phyloP scores from a whole-genome alignment of 768 basidiomycete species.

The Austroboletus eburneus region DNA sequence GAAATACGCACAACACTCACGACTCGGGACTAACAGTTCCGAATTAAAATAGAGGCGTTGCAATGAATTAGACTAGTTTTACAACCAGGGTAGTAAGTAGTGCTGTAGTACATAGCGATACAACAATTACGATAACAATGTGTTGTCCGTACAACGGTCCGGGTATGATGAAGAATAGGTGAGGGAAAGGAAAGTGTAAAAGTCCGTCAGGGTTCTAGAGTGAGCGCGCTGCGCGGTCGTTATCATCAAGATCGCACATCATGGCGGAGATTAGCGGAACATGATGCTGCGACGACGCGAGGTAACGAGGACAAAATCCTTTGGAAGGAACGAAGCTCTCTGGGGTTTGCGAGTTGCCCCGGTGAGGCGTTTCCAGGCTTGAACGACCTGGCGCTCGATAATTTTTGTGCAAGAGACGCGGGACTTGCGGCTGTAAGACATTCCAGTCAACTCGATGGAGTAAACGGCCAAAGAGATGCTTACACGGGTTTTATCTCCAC shows the following conservation, averaged over 20 bases:
- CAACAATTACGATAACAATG: conserved; percentile 6
- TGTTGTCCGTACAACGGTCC: not conserved
- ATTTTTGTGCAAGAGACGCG: conserved; percentile 38
- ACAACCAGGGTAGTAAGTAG: not conserved
- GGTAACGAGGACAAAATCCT: conserved; percentile 62
- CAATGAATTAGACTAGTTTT: not conserved
- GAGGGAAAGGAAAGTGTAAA: not conserved
- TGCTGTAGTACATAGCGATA: too few relatives aligned
- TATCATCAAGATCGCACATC: conserved; percentile 8
- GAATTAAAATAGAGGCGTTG: too few relatives aligned
- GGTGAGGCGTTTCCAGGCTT: conserved; percentile 61
- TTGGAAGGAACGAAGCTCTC: conserved; percentile 50
- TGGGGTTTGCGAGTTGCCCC: conserved; percentile 46
- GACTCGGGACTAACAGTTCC: too few relatives aligned
- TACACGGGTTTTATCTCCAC: conserved; percentile 25
- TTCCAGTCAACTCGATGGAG: not conserved
- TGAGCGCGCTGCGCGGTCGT: conserved; percentile 11
- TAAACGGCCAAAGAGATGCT: not conserved
- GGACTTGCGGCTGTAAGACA: conserved; percentile 17
- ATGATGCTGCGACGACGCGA: conserved; percentile 49
- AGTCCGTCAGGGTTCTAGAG: conserved; percentile 3
- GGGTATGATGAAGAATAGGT: conserved; percentile 2
- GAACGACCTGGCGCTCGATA: conserved; percentile 55
- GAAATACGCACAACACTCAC: too few relatives aligned
- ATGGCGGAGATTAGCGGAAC: conserved; percentile 25